phyloP scores from a whole-genome alignment of 176 grass and related monocot species.

The Neostapfia colusana region DNA sequence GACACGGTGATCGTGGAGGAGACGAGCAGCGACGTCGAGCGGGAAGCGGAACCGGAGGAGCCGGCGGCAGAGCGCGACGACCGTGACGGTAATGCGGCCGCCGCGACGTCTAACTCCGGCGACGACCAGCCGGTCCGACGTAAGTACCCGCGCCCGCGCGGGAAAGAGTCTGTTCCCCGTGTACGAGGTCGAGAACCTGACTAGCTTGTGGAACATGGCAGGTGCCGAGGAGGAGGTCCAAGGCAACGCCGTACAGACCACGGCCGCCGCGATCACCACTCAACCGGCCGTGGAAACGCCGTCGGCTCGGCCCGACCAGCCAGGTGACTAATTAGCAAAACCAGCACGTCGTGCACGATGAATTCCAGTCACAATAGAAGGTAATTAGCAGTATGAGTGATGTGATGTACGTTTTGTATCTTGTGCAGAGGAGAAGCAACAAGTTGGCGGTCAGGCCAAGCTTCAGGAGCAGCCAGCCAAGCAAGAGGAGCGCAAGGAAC shows the following conservation, averaged over 20 bases:
- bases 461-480: neutral
- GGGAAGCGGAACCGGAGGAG: neutral
- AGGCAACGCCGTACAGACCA: constrained; percentile 20
- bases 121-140: constrained; percentile 20
- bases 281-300: constrained; percentile 13
- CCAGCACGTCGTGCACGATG: neutral
- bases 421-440: neutral
- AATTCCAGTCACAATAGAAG: neutral
- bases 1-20: constrained; percentile 42
- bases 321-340: constrained; percentile 21
- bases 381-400: neutral
- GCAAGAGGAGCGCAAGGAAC: neutral
- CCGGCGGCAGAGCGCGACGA: constrained; percentile 14
- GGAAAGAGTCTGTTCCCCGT: neutral
- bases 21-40: constrained; percentile 1
- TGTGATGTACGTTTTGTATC: neutral
- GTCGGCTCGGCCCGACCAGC: too few relatives aligned
- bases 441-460: constrained; percentile 7
- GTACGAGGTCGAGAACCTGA: neutral
- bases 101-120: neutral
- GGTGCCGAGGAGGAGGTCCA: neutral
- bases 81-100: neutral
- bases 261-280: neutral
- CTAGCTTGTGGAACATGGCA: neutral
- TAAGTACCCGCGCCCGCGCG: neutral